phyloP scores from a whole-genome alignment of 768 basidiomycete genomes.

The Trametes maxima region DNA sequence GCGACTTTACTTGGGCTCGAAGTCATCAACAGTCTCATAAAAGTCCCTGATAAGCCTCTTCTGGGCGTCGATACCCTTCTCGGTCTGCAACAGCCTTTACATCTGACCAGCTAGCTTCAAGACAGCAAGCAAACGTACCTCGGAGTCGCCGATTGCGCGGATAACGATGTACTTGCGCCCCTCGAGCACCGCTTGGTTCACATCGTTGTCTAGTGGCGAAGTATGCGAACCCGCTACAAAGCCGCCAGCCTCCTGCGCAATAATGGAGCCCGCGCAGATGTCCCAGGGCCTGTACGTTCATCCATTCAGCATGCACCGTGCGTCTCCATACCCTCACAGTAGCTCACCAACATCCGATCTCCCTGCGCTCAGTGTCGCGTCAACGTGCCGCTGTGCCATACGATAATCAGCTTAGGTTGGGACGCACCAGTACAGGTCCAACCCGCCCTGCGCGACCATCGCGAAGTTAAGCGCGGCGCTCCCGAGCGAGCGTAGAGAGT shows the following conservation, averaged over 20 bases:
- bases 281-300: constrained; percentile 68
- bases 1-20: constrained; percentile 48
- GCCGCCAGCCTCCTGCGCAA: constrained; percentile 88
- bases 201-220: constrained; percentile 44
- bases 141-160: constrained; percentile 63
- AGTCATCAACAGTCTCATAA: constrained; percentile 79
- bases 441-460: constrained; percentile 84
- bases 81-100: constrained; percentile 39
- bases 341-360: constrained; percentile 73
- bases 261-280: constrained; percentile 87
- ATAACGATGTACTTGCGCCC: constrained; percentile 84
- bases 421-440: constrained; percentile 85
- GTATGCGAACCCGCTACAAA: constrained; percentile 71
- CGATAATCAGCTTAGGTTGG: not conserved
- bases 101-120: not conserved
- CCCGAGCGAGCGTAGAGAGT: constrained; percentile 81
- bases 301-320: not conserved
- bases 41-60: constrained; percentile 82
- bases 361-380: constrained; percentile 45
- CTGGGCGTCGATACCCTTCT: constrained; percentile 72
- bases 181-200: constrained; percentile 68
- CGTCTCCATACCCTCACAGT: not conserved
- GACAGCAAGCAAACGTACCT: constrained; percentile 37
- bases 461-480: constrained; percentile 83
- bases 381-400: not conserved